phyloP scores from a whole-genome alignment of 2,329 filamentous ascomycete genomes.

The Penicillium sp. region DNA sequence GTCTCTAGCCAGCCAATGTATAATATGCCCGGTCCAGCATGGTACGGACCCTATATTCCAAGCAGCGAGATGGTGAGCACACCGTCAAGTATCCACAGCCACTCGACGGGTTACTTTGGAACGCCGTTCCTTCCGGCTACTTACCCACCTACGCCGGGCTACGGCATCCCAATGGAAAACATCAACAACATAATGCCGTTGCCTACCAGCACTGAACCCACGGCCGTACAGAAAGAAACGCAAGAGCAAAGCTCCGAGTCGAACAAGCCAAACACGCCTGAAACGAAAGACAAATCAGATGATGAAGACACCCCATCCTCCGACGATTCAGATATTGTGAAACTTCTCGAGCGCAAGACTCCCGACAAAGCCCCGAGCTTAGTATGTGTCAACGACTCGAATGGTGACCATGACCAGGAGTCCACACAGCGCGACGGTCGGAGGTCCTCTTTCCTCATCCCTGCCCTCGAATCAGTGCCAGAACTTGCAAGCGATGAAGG shows the following conservation, averaged over 20 bases:
- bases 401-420: not conserved
- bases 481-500: not conserved
- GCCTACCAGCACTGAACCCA: no score
- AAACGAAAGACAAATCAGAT: not conserved
- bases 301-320: not conserved
- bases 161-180: no score
- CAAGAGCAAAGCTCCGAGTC: no score
- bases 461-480: not conserved
- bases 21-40: not conserved
- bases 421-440: not conserved
- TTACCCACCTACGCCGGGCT: no score
- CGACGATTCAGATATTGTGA: not conserved
- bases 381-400: constrained; percentile 2
- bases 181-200: no score
- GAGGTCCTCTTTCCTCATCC: not conserved
- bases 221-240: no score
- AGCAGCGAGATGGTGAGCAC: not conserved
- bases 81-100: not conserved
- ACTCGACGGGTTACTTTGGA: not conserved
- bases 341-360: not conserved
- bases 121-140: not conserved
- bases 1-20: constrained; percentile 6
- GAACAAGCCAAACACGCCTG: not conserved
- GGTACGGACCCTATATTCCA: not conserved
- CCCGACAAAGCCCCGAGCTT: constrained; percentile 6